Evolutionary conservation across 805 yeast genomes (phyloP), one percentile per base, ranked within the genome.

Genomic region (Huiozyma naganishii): DNA sequence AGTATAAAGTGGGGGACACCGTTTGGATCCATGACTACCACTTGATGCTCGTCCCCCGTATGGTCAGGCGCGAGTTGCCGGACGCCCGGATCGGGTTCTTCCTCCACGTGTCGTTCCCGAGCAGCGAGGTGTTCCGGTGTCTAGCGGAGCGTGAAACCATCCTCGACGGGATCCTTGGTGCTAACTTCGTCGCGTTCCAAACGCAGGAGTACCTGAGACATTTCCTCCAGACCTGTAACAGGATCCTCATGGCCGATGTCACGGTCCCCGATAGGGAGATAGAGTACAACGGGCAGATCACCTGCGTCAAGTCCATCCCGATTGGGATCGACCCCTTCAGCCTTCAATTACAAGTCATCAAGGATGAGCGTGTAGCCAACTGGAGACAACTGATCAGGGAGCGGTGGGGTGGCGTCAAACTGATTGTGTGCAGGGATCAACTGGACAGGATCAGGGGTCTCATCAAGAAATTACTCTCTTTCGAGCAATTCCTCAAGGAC

Each of bases 21-120:
- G 72, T 90, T 46, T 92, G 97, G 97, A 71, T 90, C 41, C 95
- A 90, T 61, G 98, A 90, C 63, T 90, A 90, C 60, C 97, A 92
- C 65, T 68, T 90, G 47, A 71, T 92, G 66, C 66, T 90, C 38
- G 85, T 89, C 2, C 97, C 97, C 0, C 72, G 72, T 43, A 78
- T 90, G 88, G 73, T 90, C 5, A 73, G 96, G 46, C 71, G 77
- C 46, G 66, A 71, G 50, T 61, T 88, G 13, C 97, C 97, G 4
- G 61, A 76, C 45, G 97, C 95, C 1, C 78, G 82, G 49, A 88
- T 92, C 52, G 97, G 96, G 0, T 83, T 90, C 52, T 92, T 89
- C 62, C 68, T 90, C 44, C 98, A 92, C 57, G 83, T 90, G 9
- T 83, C 97, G 1, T 90, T 90, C 68, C 98, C 98, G 7, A 83